Percentiles rank a stretch among this genome's conserved stretches.
Conservation (phyloP, 2,329 filamentous ascomycete species). For the Intubia oerlemansii region DNA sequence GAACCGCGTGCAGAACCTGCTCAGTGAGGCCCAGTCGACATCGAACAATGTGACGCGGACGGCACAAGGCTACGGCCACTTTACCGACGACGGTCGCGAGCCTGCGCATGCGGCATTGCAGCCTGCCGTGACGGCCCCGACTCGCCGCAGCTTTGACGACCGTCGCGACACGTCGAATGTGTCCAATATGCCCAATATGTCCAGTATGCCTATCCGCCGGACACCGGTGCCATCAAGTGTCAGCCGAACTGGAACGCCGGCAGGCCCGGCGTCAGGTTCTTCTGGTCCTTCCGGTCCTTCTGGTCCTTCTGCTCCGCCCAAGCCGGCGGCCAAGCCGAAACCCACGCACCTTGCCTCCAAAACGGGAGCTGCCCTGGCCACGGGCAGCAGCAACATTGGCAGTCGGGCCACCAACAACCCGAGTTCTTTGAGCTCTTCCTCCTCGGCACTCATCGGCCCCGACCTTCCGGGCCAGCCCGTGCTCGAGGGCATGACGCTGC, state of each 20-base stretch:
- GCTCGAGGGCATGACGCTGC: constrained; percentile 28
- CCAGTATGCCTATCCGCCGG: no score
- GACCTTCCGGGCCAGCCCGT: constrained; percentile 26
- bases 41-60: constrained; percentile 36
- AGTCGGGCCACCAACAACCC: constrained; percentile 7
- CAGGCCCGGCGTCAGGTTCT: constrained; percentile 4
- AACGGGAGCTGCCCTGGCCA: constrained; percentile 2
- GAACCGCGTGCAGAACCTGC: constrained; percentile 66
- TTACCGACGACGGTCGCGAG: constrained; percentile 25
- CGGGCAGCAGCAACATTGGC: constrained; percentile 1
- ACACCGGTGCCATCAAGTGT: no score
- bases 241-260: no score
- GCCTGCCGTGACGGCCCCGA: constrained; percentile 9
- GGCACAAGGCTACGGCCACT: constrained; percentile 77
- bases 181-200: no score
- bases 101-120: constrained; percentile 6
- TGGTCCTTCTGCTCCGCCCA: constrained; percentile 7
- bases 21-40: constrained; percentile 52
- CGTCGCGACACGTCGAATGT: not conserved
- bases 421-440: no score
- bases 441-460: constrained; percentile 18
- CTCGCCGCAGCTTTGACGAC: constrained; percentile 6
- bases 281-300: not conserved
- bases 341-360: constrained; percentile 37
- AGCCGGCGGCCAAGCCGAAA: constrained; percentile 37